These are phyloP conservation scores for Nemophila menziesii DNA, from an alignment of 257 asterid species.

Conservation along the genomic window DNA sequence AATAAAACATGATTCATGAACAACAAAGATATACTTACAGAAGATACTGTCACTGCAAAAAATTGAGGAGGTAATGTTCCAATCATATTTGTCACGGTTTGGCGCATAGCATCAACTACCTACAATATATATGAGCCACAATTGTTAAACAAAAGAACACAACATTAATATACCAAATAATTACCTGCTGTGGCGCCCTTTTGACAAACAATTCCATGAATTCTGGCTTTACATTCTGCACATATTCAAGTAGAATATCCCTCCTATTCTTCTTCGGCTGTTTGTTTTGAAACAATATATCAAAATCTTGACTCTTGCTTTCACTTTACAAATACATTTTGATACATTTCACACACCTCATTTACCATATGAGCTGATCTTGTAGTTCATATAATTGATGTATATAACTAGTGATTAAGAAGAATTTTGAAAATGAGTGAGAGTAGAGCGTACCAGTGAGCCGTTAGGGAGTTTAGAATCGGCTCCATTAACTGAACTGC, in stretches of 20 bases:
- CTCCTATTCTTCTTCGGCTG: slow-evolving; percentile 76
- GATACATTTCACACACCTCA: not conserved
- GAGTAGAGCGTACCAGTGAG: slow-evolving; percentile 33
- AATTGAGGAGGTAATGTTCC: slow-evolving; percentile 96
- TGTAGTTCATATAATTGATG: not conserved
- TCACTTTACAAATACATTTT: too few species aligned
- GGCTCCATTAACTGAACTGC: slow-evolving; percentile 16
- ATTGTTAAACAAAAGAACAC: not conserved
- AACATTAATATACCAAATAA: not conserved
- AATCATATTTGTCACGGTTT: slow-evolving; percentile 90
- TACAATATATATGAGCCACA: slow-evolving; percentile 9
- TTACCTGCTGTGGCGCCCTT: slow-evolving; percentile 95
- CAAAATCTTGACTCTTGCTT: too few species aligned
- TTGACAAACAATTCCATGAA: slow-evolving; percentile 90
- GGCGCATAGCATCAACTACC: slow-evolving; percentile 99
- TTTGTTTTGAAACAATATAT: slow-evolving; percentile 3
- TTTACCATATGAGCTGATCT: not conserved
- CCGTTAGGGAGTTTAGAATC: slow-evolving; percentile 63
- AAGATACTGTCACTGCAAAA: slow-evolving; percentile 80
- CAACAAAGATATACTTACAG: slow-evolving; percentile 38
- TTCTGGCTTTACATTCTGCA: slow-evolving; percentile 91
- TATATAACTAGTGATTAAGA: not conserved
- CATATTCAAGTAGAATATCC: slow-evolving; percentile 86
- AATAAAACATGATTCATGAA: slow-evolving; percentile 1
- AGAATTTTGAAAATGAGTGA: not conserved